Percentiles rank a stretch among this genome's conserved stretches.
These are phyloP conservation scores for Alternaria novae-zelandiae DNA, from an alignment of 2,329 filamentous ascomycete species.

Conservation along the genomic window DNA sequence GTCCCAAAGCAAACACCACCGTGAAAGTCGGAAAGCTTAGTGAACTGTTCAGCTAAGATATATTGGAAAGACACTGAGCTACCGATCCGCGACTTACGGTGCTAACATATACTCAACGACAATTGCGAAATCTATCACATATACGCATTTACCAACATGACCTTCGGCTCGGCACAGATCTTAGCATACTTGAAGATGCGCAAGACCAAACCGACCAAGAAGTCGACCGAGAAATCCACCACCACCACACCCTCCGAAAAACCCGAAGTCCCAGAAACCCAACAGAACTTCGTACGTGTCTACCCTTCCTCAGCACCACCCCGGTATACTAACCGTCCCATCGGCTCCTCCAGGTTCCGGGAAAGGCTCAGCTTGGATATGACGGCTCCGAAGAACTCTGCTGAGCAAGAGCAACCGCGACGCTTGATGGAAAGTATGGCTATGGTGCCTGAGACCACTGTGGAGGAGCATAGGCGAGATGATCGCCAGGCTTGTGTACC, in stretches of 20 bases:
- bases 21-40: not conserved
- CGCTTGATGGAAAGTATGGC: not conserved
- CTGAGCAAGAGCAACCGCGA: not conserved
- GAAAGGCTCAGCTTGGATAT: not conserved
- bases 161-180: not conserved
- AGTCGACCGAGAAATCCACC: no score
- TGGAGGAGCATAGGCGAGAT: no score
- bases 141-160: not conserved
- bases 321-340: not conserved
- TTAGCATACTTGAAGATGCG: not conserved
- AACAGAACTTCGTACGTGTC: not conserved
- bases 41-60: not conserved
- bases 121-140: not conserved
- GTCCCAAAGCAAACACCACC: not conserved
- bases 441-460: not conserved
- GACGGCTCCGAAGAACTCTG: not conserved
- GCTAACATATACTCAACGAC: not conserved
- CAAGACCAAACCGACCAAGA: not conserved
- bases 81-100: not conserved
- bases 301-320: not conserved
- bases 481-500: not conserved
- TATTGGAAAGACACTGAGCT: not conserved
- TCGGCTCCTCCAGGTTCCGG: not conserved
- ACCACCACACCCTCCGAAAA: not conserved
- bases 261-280: no score